These are phyloP conservation scores for Parietaria judaica DNA, from an alignment of 306 rosid genomes.

Conservation along the genomic window DNA sequence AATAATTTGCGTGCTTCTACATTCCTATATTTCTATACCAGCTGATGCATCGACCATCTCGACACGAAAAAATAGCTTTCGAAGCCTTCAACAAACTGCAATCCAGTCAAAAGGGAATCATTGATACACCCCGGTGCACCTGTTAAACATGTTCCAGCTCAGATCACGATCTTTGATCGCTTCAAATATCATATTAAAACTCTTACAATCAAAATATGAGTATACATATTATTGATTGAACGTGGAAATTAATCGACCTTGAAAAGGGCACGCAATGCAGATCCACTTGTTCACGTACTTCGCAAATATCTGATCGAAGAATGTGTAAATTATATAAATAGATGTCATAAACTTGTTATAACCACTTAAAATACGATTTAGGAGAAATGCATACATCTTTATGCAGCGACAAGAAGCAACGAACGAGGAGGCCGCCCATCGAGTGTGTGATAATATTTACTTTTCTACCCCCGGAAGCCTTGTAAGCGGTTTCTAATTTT, in stretches of 20 bases:
- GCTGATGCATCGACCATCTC: conserved; percentile 96
- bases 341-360: neutral
- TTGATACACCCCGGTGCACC: conserved; percentile 96
- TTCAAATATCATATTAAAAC: neutral
- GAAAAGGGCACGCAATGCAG: conserved; percentile 85
- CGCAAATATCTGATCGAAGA: conserved; percentile 53
- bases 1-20: conserved; percentile 14
- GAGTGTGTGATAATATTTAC: conserved; percentile 79
- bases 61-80: conserved; percentile 72
- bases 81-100: conserved; percentile 82
- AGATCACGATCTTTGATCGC: neutral
- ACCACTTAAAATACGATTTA: conserved; percentile 15
- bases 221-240: no score
- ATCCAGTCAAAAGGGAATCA: conserved; percentile 82
- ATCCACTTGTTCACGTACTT: conserved; percentile 91
- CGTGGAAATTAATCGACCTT: conserved; percentile 38
- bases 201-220: neutral
- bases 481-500: conserved; percentile 73
- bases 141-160: conserved; percentile 32
- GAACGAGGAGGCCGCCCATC: conserved; percentile 78
- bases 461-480: conserved; percentile 91
- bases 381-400: conserved; percentile 48
- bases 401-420: conserved; percentile 69
- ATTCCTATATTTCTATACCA: conserved; percentile 36
- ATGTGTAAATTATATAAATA: conserved; percentile 21